A percentile compares a stretch with the other conserved stretches of the same genome.
Evolutionary conservation across 768 basidiomycete genomes (phyloP).

Genomic region (Coprinopsis strossmayeri): DNA sequence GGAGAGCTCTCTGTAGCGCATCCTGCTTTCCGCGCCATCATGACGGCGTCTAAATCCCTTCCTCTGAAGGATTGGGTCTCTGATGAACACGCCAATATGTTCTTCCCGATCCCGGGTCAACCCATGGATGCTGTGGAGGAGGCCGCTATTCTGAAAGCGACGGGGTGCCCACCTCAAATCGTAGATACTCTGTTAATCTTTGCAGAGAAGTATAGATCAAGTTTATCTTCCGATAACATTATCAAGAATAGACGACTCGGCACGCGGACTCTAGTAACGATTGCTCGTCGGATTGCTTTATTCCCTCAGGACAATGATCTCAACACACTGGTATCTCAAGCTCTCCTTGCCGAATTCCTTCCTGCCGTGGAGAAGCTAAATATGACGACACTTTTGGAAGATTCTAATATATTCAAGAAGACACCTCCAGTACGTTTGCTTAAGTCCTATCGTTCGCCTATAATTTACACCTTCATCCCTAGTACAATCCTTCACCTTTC

Average conservation of each 20-base stretch:
- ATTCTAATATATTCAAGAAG: slow-evolving; percentile 36
- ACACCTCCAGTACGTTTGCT: slow-evolving; percentile 32
- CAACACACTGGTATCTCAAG: slow-evolving; percentile 38
- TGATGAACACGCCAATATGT: slow-evolving; percentile 66
- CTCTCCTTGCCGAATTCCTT: slow-evolving; percentile 54
- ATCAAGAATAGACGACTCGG: slow-evolving; percentile 61
- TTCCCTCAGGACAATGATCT: slow-evolving; percentile 41
- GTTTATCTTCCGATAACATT: slow-evolving; percentile 47
- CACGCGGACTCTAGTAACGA: slow-evolving; percentile 51
- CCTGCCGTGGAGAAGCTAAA: slow-evolving; percentile 53
- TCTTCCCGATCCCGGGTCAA: slow-evolving; percentile 53
- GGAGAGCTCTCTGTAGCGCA: slow-evolving; percentile 45
- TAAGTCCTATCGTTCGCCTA: too few relatives aligned
- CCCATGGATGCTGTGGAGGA: slow-evolving; percentile 56
- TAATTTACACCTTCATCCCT: too few relatives aligned
- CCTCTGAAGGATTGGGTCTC: slow-evolving; percentile 66
- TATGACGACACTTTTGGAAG: slow-evolving; percentile 43
- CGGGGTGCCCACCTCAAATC: slow-evolving; percentile 36
- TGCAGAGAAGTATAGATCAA: slow-evolving; percentile 51
- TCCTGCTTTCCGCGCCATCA: slow-evolving; percentile 54
- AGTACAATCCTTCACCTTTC: slow-evolving; percentile 46
- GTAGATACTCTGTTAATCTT: slow-evolving; percentile 41
- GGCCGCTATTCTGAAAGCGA: slow-evolving; percentile 36
- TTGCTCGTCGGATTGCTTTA: slow-evolving; percentile 41
- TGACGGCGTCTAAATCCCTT: slow-evolving; percentile 56